Evolutionary conservation across 2,329 filamentous ascomycete genomes (phyloP), one percentile per base, ranked within the genome.

Genomic region (Hypoxylon sp.): DNA sequence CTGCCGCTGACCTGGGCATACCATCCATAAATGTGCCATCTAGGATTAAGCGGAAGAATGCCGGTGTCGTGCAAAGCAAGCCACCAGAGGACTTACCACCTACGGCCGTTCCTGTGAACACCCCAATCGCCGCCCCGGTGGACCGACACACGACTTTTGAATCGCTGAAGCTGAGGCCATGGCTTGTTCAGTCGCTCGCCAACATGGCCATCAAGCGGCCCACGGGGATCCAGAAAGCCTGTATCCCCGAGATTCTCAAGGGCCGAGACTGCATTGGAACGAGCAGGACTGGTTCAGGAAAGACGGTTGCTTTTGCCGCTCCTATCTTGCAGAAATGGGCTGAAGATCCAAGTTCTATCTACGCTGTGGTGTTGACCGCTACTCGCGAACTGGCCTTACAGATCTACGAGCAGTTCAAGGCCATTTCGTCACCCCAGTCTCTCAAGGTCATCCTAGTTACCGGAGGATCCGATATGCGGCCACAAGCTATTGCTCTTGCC

Each of bases 241-340:
- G 93, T 76, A 98, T 99, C 74, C 94, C 95, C 1, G 91, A 96
- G 76, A 97, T 98, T 64, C 78, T 99, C 32, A 90, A 93, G 72
- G 96, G 96, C 4, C 87, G 92, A 72, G 94, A 99, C 80, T 97
- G 93, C 76, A 97, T 99, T 72, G 96, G 96, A 75, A 94, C 94
- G 36, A 97, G 93, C 75, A 87, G 93, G 67, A 99, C 96, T 0
- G 96, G 96, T 83, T 97, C 95, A 11, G 96, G 96, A 80, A 99
- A 99, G 82, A 99, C 96, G 2, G 90, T 98, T 44, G 94, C 96
- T 1, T 99, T 99, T 78, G 92, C 95, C 0, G 93, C 94, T 8
- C 96, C 96, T 0, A 97, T 99, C 64, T 82, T 99, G 68, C 95
- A 98, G 77, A 91, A 91, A 78, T 98, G 94, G 93, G 89, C 95